A percentile compares a stretch with the other conserved stretches of the same genome.
Evolutionary conservation across 169 alveolate species (phyloP).

Genomic region (Cryptosporidium sp.): DNA sequence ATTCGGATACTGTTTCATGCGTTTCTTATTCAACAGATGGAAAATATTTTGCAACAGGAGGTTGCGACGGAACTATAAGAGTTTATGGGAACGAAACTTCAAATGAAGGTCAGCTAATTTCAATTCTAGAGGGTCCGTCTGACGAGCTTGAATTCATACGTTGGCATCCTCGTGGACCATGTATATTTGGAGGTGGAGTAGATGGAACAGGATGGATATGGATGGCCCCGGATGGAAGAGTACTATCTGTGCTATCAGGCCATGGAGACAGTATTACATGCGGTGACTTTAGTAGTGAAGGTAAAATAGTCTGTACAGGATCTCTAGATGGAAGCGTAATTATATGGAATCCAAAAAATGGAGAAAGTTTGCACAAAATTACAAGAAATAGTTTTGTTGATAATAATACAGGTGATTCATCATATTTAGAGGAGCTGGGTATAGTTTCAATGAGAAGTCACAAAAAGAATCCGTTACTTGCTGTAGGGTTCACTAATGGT

Average conservation of each 20-base stretch:
- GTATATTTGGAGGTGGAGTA: conserved; percentile 69
- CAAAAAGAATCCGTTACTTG: conserved; percentile 28
- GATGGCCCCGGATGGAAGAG: conserved; percentile 76
- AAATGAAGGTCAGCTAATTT: conserved; percentile 24
- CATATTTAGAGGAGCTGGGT: conserved; percentile 25
- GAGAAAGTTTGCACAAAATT: conserved; percentile 60
- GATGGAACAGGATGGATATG: conserved; percentile 78
- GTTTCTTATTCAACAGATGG: conserved; percentile 76
- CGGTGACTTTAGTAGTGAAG: conserved; percentile 76
- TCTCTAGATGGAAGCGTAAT: conserved; percentile 76
- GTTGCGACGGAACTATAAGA: conserved; percentile 75
- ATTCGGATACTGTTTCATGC: conserved; percentile 73
- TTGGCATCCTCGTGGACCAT: conserved; percentile 78
- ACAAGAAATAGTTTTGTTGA: conserved; percentile 12
- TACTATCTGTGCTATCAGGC: conserved; percentile 70
- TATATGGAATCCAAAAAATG: conserved; percentile 75
- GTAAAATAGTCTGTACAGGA: conserved; percentile 72
- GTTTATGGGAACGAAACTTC: conserved; percentile 54
- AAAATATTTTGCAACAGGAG: conserved; percentile 74
- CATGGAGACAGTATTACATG: conserved; percentile 76
- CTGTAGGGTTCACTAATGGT: conserved; percentile 48
- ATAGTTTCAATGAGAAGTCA: conserved; percentile 52
- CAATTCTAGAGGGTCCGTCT: conserved; percentile 76
- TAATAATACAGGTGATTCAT: neutral
- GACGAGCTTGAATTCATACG: conserved; percentile 76